These are phyloP conservation scores for Penicillium hesseltinei DNA, from an alignment of 2,329 filamentous ascomycete genomes.

Conservation along the genomic window DNA sequence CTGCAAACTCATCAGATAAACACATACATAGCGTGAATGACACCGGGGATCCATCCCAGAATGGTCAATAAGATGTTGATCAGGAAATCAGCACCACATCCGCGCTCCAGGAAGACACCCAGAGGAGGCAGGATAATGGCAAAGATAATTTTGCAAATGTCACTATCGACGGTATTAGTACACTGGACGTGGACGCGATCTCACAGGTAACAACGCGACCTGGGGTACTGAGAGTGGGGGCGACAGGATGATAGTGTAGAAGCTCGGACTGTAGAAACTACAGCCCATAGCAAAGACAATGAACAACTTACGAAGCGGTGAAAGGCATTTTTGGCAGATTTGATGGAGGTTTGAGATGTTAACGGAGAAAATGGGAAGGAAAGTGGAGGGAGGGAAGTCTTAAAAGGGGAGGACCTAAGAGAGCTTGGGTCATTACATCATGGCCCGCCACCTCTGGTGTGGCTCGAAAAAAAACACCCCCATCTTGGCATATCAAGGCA, in stretches of 20 bases:
- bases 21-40: conserved; percentile 84
- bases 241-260: neutral
- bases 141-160: conserved; percentile 80
- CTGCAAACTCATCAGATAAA: neutral
- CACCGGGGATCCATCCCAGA: conserved; percentile 73
- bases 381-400: conserved; percentile 15
- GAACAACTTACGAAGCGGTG: conserved; percentile 48
- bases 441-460: conserved; percentile 24
- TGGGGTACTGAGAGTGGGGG: neutral
- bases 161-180: conserved; percentile 45
- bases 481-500: neutral
- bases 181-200: conserved; percentile 2
- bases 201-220: neutral
- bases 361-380: conserved; percentile 2
- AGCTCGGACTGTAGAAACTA: neutral
- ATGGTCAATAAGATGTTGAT: conserved; percentile 91
- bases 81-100: conserved; percentile 80
- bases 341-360: neutral
- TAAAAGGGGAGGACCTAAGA: conserved; percentile 50
- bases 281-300: neutral
- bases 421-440: conserved; percentile 47
- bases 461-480: neutral
- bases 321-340: conserved; percentile 48
- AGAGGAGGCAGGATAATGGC: conserved; percentile 86
- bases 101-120: conserved; percentile 91